phyloP scores from a whole-genome alignment of 2,329 filamentous ascomycete genomes.

The Myriosclerotinia scirpicola region DNA sequence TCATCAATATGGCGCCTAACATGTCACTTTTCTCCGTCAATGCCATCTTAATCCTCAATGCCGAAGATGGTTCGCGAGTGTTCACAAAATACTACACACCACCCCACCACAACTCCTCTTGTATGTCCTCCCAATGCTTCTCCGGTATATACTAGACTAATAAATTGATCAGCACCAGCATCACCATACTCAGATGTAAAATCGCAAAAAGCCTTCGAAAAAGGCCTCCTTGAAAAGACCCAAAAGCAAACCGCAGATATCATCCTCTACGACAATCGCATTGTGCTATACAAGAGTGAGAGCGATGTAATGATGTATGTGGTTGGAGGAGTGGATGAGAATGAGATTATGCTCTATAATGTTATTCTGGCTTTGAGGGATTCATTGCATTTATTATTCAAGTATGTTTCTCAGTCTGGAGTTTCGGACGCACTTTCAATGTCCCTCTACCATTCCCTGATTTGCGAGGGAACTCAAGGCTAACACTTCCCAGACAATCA shows the following conservation, averaged over 20 bases:
- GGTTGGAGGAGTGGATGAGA: constrained; percentile 87
- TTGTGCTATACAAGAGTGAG: constrained; percentile 97
- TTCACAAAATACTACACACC: constrained; percentile 90
- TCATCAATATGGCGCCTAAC: constrained; percentile 64
- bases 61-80: constrained; percentile 86
- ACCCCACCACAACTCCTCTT: constrained; percentile 54
- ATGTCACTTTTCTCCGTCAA: constrained; percentile 76
- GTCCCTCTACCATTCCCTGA: not conserved
- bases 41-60: constrained; percentile 75
- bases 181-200: constrained; percentile 85
- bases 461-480: not conserved
- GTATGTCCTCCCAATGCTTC: constrained; percentile 44
- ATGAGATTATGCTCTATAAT: constrained; percentile 95
- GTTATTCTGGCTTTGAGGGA: constrained; percentile 89
- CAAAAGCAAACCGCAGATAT: constrained; percentile 94
- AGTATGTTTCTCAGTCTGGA: constrained; percentile 55
- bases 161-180: constrained; percentile 43
- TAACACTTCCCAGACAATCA: constrained; percentile 64
- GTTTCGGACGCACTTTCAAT: constrained; percentile 15
- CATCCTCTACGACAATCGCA: constrained; percentile 93
- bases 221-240: constrained; percentile 92
- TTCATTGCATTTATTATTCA: constrained; percentile 85
- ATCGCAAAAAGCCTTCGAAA: constrained; percentile 95
- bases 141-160: constrained; percentile 45
- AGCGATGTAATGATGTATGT: constrained; percentile 96